phyloP scores from a whole-genome alignment of 2,329 filamentous ascomycete species.

The Botrytis pseudocinerea region DNA sequence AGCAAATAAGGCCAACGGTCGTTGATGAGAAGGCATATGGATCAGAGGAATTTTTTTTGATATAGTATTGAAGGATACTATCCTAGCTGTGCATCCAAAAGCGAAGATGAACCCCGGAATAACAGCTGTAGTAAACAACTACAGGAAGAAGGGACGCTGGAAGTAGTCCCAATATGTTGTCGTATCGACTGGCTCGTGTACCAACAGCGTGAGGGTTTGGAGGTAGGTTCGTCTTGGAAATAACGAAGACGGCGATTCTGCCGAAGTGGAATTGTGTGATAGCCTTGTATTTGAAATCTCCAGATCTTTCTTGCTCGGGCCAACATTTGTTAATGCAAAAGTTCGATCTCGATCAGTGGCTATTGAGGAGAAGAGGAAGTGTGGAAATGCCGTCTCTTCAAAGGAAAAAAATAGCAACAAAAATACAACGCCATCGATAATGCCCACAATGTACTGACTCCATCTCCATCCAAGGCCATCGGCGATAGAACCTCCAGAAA shows the following conservation, averaged over 20 bases:
- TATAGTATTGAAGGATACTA: not conserved
- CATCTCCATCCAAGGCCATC: not conserved
- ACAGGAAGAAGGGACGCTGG: not conserved
- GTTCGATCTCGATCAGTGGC: not conserved
- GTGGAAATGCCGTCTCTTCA: not conserved
- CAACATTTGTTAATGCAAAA: not conserved
- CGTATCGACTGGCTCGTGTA: not conserved
- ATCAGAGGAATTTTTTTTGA: not conserved
- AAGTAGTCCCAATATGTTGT: not conserved
- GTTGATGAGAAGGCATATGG: constrained; percentile 27
- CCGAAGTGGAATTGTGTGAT: not conserved
- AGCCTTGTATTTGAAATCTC: not conserved
- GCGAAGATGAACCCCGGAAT: not conserved
- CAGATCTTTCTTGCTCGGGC: not conserved
- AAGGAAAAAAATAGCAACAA: not conserved
- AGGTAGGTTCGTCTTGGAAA: not conserved
- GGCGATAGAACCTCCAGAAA: not conserved
- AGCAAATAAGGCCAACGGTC: constrained; percentile 35
- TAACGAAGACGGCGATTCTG: not conserved
- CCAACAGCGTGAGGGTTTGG: not conserved
- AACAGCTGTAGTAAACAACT: not conserved
- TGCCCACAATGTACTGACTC: not conserved
- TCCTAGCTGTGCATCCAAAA: not conserved
- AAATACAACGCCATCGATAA: not conserved
- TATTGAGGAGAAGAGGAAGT: not conserved